A percentile compares a stretch with the other conserved stretches of the same genome.
These are phyloP conservation scores for Penicillium herquei DNA, from an alignment of 495 filamentous ascomycete genomes.

Conservation along the genomic window DNA sequence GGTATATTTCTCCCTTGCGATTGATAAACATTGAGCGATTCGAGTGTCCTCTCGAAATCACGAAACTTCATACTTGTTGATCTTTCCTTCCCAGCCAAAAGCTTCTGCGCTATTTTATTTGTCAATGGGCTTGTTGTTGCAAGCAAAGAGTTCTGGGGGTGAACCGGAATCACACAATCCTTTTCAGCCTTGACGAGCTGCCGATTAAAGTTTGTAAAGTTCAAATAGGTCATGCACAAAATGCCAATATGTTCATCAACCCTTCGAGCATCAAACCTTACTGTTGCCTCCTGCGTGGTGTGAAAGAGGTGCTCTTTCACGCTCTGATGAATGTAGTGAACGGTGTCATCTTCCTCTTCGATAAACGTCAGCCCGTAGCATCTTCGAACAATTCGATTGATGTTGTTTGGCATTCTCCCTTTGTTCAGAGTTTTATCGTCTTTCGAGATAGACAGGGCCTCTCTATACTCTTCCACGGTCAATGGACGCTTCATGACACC, in stretches of 20 bases:
- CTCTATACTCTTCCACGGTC: conserved; percentile 21
- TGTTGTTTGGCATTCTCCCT: conserved; percentile 21
- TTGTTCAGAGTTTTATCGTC: conserved; percentile 15
- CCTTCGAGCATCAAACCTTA: not conserved
- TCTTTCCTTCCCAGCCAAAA: not conserved
- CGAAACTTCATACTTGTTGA: not conserved
- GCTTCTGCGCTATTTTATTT: not conserved
- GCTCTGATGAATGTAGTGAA: conserved; percentile 35
- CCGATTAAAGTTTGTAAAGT: conserved; percentile 32
- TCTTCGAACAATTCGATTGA: conserved; percentile 22
- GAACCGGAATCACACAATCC: not conserved
- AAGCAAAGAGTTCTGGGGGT: not conserved
- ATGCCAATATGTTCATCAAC: conserved; percentile 15
- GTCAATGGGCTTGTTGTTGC: not conserved
- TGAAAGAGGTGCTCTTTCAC: conserved; percentile 27
- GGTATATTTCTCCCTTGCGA: not conserved
- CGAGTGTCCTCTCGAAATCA: not conserved
- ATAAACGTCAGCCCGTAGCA: conserved; percentile 31
- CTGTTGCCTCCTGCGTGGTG: not conserved
- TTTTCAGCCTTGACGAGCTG: conserved; percentile 10
- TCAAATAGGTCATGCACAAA: conserved; percentile 36
- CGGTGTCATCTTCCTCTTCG: conserved; percentile 31
- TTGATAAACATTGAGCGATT: too few relatives aligned
- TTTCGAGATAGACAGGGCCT: conserved; percentile 27
- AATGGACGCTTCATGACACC: conserved; percentile 22